Evolutionary conservation across 2,329 filamentous ascomycete species (phyloP), one percentile per base, ranked within the genome.

Genomic region (Exophiala bonariae): DNA sequence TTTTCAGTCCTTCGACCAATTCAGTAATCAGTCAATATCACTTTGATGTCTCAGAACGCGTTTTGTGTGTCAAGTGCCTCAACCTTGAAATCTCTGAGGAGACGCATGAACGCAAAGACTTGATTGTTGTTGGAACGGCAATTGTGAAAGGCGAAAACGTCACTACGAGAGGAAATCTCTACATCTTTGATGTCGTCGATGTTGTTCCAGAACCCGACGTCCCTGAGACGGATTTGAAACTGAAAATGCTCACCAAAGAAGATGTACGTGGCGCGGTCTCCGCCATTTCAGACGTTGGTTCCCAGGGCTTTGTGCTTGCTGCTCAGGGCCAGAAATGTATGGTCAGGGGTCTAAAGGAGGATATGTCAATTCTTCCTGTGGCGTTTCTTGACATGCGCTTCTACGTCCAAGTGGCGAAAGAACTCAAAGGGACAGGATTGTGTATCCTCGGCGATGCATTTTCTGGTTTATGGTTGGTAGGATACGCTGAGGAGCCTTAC

Each of bases 351-450:
- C 77, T 99, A 3, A 96, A 96, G 66, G 93, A 99, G 66, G 93
- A 99, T 63, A 89, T 91, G 1, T 90, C 87, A 1, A 78, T 97
- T 42, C 76, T 97, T 1, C 93, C 93, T 0, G 92, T 99, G 3
- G 93, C 93, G 0, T 99, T 99, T 63, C 87, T 99, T 77, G 93
- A 99, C 62, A 95, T 96, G 83, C 93, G 89, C 70, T 95, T 88
- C 67, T 93, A 96, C 61, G 89, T 96, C 10, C 88, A 84, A 2
- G 82, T 86, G n/a, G 80, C 89, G 44, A 93, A 91, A 62, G 88
- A 89, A 60, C 77, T 99, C 14, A 83, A 83, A 3, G 83, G 86
- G 1, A 95, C 89, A 0, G 91, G 92, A 0, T 77, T 99, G 64
- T 90, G 88, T 61, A 76, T 96, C 9, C 83, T 96, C 71, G 87